These are phyloP conservation scores for Fusarium liriodendri DNA, from an alignment of 2,329 filamentous ascomycete species.

Conservation along the genomic window DNA sequence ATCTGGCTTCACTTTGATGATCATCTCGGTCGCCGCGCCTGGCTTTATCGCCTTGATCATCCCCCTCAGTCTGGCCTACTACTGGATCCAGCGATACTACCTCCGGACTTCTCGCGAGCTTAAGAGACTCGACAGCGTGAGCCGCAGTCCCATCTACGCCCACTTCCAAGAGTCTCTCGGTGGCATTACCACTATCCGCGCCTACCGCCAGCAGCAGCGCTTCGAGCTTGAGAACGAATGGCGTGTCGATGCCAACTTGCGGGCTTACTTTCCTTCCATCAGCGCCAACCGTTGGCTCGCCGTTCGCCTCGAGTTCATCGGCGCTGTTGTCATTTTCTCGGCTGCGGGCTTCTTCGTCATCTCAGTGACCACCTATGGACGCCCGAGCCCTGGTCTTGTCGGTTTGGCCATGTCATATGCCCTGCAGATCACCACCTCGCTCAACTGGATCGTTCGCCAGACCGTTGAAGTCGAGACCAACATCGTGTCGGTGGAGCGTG, in stretches of 20 bases:
- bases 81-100: constrained; percentile 97
- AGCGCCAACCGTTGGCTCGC: constrained; percentile 96
- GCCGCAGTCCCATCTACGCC: constrained; percentile 94
- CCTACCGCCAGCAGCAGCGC: constrained; percentile 87
- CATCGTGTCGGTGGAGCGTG: constrained; percentile 97
- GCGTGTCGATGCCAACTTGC: constrained; percentile 93
- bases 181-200: constrained; percentile 93
- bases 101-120: constrained; percentile 94
- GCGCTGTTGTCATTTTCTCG: constrained; percentile 90
- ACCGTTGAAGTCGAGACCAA: constrained; percentile 99
- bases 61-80: constrained; percentile 83
- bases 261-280: constrained; percentile 95
- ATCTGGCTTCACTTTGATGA: constrained; percentile 84
- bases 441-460: constrained; percentile 99
- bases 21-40: constrained; percentile 86
- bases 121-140: constrained; percentile 95
- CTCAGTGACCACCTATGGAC: constrained; percentile 76
- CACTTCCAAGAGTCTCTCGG: constrained; percentile 98
- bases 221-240: constrained; percentile 97
- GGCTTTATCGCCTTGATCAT: constrained; percentile 84
- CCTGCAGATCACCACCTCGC: constrained; percentile 93
- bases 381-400: constrained; percentile 78
- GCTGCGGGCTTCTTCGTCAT: constrained; percentile 86
- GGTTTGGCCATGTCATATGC: constrained; percentile 98
- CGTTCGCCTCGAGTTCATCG: constrained; percentile 93